Conservation (phyloP, 2,329 filamentous ascomycete species). For the Aspergillus quadrilineatus region DNA sequence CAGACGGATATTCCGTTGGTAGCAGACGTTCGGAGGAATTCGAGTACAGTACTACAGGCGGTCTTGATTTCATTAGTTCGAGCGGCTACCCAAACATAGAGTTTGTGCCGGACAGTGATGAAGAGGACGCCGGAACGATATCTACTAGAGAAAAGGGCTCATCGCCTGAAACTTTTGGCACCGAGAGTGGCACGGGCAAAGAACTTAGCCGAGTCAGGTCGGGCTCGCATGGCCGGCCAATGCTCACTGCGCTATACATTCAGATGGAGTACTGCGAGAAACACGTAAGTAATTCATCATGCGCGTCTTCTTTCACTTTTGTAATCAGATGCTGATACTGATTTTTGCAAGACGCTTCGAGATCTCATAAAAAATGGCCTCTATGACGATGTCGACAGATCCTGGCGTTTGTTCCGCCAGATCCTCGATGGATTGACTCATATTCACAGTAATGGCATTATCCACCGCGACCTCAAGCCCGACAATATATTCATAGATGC, state of each 20-base stretch:
- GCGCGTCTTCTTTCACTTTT: neutral
- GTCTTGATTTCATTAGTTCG: conserved; percentile 90
- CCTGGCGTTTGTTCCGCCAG: conserved; percentile 89
- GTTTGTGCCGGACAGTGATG: conserved; percentile 62
- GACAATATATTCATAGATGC: conserved; percentile 97
- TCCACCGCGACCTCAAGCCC: conserved; percentile 93
- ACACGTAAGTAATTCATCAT: conserved; percentile 54
- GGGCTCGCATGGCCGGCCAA: conserved; percentile 52
- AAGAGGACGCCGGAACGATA: conserved; percentile 41
- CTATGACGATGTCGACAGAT: conserved; percentile 70
- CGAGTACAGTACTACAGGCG: conserved; percentile 71
- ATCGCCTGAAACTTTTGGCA: conserved; percentile 24
- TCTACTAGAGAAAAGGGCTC: conserved; percentile 35
- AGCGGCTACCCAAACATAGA: conserved; percentile 74
- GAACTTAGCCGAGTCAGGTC: conserved; percentile 46
- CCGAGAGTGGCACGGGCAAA: conserved; percentile 28
- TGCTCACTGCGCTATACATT: conserved; percentile 82
- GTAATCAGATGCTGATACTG: neutral
- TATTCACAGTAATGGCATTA: conserved; percentile 86
- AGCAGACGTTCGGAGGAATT: conserved; percentile 45
- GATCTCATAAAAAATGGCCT: conserved; percentile 79
- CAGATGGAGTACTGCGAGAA: conserved; percentile 99
- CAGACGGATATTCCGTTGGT: conserved; percentile 55
- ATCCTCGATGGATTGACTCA: conserved; percentile 86
- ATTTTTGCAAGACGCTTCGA: conserved; percentile 65